Evolutionary conservation across 1,284 basidiomycete genomes (phyloP).

Genomic region (Pascua guehoae): DNA sequence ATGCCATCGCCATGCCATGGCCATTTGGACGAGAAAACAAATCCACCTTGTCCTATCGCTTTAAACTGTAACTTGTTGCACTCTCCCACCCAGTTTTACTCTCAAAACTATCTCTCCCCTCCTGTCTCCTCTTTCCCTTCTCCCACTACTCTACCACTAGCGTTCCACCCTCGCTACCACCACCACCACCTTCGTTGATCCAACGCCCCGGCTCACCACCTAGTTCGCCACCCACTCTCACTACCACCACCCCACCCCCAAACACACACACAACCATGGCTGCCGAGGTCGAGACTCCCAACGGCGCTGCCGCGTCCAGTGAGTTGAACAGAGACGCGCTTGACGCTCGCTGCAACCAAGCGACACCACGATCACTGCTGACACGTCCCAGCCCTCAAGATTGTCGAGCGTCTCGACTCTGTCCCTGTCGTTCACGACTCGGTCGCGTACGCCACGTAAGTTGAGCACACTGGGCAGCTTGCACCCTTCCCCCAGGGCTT

Average conservation of each 20-base stretch:
- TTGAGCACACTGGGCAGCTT: not conserved
- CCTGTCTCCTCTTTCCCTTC: slow-evolving; percentile 1
- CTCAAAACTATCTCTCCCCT: not conserved
- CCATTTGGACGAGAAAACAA: too few relatives aligned
- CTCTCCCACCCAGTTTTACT: not conserved
- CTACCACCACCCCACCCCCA: slow-evolving; percentile 1
- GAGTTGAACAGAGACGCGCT: not conserved
- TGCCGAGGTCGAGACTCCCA: slow-evolving; percentile 15
- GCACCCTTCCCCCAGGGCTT: not conserved
- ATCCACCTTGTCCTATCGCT: too few relatives aligned
- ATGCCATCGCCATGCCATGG: too few relatives aligned
- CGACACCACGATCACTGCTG: not conserved
- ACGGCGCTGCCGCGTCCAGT: slow-evolving; percentile 11
- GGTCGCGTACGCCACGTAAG: slow-evolving; percentile 45
- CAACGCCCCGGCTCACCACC: too few relatives aligned
- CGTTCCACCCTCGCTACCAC: too few relatives aligned
- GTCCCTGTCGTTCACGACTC: slow-evolving; percentile 48
- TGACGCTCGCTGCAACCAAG: not conserved
- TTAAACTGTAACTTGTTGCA: not conserved
- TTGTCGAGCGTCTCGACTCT: slow-evolving; percentile 42
- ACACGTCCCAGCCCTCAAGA: slow-evolving; percentile 40
- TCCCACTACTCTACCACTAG: not conserved
- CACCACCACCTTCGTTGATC: too few relatives aligned
- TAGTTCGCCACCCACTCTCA: too few relatives aligned
- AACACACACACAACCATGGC: slow-evolving; percentile 15